A percentile compares a stretch with the other conserved stretches of the same genome.
Evolutionary conservation across 176 grass and related monocot genomes (phyloP).

Genomic region (Luzula sylvatica): DNA sequence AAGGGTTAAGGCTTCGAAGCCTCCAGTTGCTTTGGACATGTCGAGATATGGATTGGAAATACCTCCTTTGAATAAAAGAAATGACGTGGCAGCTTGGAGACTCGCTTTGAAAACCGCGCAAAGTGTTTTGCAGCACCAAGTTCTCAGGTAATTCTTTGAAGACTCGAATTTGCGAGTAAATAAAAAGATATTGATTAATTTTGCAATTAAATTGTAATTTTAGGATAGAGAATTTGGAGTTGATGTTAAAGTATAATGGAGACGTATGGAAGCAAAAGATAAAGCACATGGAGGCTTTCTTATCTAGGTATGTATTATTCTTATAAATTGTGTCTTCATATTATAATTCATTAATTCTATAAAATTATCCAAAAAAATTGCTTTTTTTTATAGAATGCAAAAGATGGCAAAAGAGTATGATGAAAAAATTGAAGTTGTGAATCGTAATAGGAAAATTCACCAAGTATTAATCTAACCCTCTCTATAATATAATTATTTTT

Average conservation of each 20-base stretch:
- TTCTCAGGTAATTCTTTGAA: conserved; percentile 49
- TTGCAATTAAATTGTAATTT: conserved; percentile 23
- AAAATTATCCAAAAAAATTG: background rate
- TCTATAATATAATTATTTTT: background rate
- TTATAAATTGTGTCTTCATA: background rate
- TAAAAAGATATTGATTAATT: conserved; percentile 10
- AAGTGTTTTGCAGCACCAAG: conserved; percentile 87
- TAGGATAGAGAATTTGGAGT: conserved; percentile 98
- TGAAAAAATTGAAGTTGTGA: conserved; percentile 81
- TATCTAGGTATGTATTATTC: conserved; percentile 59
- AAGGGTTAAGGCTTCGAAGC: conserved; percentile 84
- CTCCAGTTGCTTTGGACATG: conserved; percentile 87
- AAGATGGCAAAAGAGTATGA: conserved; percentile 69
- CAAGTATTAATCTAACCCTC: conserved; percentile 35
- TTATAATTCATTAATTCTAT: background rate
- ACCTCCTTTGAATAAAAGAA: conserved; percentile 64
- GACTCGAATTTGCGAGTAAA: background rate
- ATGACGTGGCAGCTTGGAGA: conserved; percentile 87
- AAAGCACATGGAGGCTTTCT: conserved; percentile 73
- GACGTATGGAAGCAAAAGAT: conserved; percentile 93
- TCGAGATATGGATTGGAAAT: conserved; percentile 89
- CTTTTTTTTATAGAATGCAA: conserved; percentile 56
- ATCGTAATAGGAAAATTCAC: conserved; percentile 92
- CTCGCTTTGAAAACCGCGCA: conserved; percentile 79
- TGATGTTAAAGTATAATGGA: conserved; percentile 71